A percentile compares a stretch with the other conserved stretches of the same genome.
Conservation (phyloP, 2,329 filamentous ascomycete species). For the Fusarium concolor region DNA sequence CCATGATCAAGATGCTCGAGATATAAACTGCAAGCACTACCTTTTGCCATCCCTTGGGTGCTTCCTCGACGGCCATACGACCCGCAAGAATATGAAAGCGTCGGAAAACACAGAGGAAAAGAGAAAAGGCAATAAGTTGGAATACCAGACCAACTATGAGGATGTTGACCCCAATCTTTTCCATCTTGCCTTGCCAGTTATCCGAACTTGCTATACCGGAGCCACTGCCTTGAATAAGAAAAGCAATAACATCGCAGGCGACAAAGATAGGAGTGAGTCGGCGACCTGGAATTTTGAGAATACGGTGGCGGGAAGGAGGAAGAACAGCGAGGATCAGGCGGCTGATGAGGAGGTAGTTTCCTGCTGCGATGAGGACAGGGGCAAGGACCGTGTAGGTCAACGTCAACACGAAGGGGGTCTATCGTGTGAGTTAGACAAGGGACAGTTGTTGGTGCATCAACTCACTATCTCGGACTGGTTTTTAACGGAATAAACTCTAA, state of each 20-base stretch:
- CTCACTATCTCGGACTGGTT: constrained; percentile 51
- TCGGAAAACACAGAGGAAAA: constrained; percentile 56
- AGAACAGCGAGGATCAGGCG: constrained; percentile 57
- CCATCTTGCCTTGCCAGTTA: constrained; percentile 56
- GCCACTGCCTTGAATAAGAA: constrained; percentile 59
- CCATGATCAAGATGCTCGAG: constrained; percentile 59
- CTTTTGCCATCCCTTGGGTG: constrained; percentile 52
- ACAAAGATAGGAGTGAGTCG: constrained; percentile 61
- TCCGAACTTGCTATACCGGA: constrained; percentile 56
- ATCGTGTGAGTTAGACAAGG: background rate
- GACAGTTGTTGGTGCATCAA: background rate
- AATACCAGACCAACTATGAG: constrained; percentile 57
- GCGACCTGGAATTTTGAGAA: constrained; percentile 52
- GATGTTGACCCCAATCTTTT: constrained; percentile 54
- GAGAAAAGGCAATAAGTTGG: constrained; percentile 55
- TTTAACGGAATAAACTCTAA: constrained; percentile 53
- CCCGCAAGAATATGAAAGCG: constrained; percentile 53
- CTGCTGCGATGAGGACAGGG: constrained; percentile 61
- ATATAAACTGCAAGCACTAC: constrained; percentile 57
- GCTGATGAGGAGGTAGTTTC: constrained; percentile 64
- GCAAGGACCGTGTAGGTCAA: constrained; percentile 60
- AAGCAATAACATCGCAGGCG: constrained; percentile 57
- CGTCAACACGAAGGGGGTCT: constrained; percentile 55
- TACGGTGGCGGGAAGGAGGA: constrained; percentile 47
- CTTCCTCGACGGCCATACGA: constrained; percentile 36